Evolutionary conservation across 2,329 filamentous ascomycete species (phyloP).

Genomic region (Pseudogymnoascus sp.): DNA sequence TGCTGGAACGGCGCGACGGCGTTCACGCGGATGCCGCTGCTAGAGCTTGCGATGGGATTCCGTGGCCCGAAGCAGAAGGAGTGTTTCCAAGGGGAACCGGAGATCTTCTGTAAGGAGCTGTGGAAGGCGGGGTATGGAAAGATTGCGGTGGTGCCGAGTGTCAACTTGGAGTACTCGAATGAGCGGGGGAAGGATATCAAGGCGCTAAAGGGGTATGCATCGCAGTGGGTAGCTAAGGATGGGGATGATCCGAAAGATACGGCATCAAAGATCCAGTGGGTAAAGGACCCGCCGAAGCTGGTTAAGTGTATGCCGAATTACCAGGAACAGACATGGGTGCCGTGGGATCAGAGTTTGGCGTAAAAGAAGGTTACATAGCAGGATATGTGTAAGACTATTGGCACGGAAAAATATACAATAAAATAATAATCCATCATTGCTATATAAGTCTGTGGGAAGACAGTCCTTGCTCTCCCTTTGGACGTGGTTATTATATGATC

Average conservation of each 20-base stretch:
- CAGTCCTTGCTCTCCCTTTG: background rate
- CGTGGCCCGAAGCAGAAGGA: conserved; percentile 36
- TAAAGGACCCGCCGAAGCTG: conserved; percentile 4
- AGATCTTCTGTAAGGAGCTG: conserved; percentile 51
- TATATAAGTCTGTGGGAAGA: background rate
- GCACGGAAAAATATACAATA: background rate
- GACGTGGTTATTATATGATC: background rate
- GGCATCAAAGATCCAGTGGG: background rate
- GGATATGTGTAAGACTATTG: background rate
- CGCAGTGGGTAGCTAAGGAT: conserved; percentile 30
- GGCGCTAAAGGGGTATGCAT: conserved; percentile 42
- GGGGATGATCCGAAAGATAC: background rate
- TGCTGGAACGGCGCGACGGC: conserved; percentile 55
- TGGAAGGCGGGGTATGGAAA: conserved; percentile 44
- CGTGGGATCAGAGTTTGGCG: conserved; percentile 4
- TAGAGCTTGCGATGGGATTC: conserved; percentile 40
- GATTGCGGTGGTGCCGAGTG: conserved; percentile 49
- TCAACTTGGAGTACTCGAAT: conserved; percentile 50
- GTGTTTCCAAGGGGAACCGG: conserved; percentile 49
- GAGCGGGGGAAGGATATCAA: conserved; percentile 41
- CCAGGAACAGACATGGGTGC: conserved; percentile 6
- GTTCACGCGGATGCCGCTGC: conserved; percentile 42
- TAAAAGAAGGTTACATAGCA: background rate
- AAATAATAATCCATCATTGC: background rate
- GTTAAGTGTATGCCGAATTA: conserved; percentile 14